Evolutionary conservation across 257 asterid genomes (phyloP).

Genomic region (Marsdenia floribunda): DNA sequence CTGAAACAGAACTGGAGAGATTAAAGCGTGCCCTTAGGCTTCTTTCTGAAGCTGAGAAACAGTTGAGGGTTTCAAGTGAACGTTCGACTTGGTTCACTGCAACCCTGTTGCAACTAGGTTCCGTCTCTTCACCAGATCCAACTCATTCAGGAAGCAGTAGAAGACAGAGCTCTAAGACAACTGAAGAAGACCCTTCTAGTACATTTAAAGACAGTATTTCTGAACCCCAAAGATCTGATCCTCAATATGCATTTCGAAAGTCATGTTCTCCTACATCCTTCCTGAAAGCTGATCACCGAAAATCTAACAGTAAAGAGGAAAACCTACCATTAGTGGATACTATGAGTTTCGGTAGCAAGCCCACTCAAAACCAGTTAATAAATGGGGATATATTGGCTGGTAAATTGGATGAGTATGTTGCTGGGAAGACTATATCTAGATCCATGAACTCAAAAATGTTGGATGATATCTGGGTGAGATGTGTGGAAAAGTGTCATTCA

Average conservation of each 20-base stretch:
- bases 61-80: slow-evolving; percentile 73
- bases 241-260: slow-evolving; percentile 33
- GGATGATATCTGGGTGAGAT: slow-evolving; percentile 63
- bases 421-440: slow-evolving; percentile 31
- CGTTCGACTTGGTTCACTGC: slow-evolving; percentile 99
- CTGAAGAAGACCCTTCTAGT: slow-evolving; percentile 55
- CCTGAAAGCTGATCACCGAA: slow-evolving; percentile 28
- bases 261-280: slow-evolving; percentile 44
- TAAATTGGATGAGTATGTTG: slow-evolving; percentile 27
- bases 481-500: slow-evolving; percentile 88
- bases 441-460: slow-evolving; percentile 50
- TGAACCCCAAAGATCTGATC: slow-evolving; percentile 34
- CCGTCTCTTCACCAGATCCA: slow-evolving; percentile 58
- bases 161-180: slow-evolving; percentile 68
- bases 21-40: slow-evolving; percentile 77
- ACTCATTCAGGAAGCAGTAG: slow-evolving; percentile 75
- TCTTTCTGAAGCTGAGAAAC: slow-evolving; percentile 94
- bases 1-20: slow-evolving; percentile 70
- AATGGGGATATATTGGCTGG: slow-evolving; percentile 20
- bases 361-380: slow-evolving; percentile 20
- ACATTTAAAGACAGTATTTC: slow-evolving; percentile 46
- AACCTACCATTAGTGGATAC: slow-evolving; percentile 17
- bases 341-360: slow-evolving; percentile 6
- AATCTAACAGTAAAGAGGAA: slow-evolving; percentile 41
- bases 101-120: slow-evolving; percentile 86